Percentiles rank a stretch among this genome's conserved stretches.
Evolutionary conservation across 2,329 filamentous ascomycete species (phyloP).

Genomic region (Coniochaeta prunicola): DNA sequence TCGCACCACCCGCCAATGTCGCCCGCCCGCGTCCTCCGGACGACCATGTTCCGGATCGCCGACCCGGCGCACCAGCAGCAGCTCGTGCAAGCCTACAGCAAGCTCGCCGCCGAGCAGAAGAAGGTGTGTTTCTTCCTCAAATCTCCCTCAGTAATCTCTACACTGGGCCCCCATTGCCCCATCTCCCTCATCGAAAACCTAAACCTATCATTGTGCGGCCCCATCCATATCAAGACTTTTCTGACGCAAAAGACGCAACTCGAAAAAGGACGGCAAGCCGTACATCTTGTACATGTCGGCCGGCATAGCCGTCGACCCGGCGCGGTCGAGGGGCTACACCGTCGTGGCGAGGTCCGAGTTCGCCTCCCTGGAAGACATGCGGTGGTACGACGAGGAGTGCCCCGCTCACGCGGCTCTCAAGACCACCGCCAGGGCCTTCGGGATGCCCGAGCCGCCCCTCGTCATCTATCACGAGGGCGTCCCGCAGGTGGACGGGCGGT

Average conservation of each 20-base stretch:
- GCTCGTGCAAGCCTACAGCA: constrained; percentile 37
- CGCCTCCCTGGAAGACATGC: constrained; percentile 57
- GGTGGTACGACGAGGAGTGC: constrained; percentile 57
- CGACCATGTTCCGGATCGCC: constrained; percentile 48
- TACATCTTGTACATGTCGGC: constrained; percentile 57
- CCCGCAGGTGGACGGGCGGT: not conserved
- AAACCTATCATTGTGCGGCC: too few relatives aligned
- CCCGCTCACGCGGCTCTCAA: constrained; percentile 35
- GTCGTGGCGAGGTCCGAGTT: constrained; percentile 58
- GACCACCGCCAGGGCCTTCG: constrained; percentile 21
- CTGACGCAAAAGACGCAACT: too few relatives aligned
- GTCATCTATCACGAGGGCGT: not conserved
- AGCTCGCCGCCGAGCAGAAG: constrained; percentile 29
- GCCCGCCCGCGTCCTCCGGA: constrained; percentile 29
- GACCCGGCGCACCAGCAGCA: constrained; percentile 33
- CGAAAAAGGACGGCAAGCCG: constrained; percentile 66
- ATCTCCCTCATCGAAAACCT: constrained; percentile 1
- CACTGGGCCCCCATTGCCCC: too few relatives aligned
- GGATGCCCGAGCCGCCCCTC: constrained; percentile 21
- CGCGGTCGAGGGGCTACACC: constrained; percentile 59
- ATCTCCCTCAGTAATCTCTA: too few relatives aligned
- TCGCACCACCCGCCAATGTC: not conserved
- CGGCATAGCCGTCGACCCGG: constrained; percentile 46
- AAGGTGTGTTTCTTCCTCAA: constrained; percentile 27
- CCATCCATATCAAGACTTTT: too few relatives aligned